Conservation (phyloP, 2,329 filamentous ascomycete genomes). For the Coniosporium tulheliwenetii region DNA sequence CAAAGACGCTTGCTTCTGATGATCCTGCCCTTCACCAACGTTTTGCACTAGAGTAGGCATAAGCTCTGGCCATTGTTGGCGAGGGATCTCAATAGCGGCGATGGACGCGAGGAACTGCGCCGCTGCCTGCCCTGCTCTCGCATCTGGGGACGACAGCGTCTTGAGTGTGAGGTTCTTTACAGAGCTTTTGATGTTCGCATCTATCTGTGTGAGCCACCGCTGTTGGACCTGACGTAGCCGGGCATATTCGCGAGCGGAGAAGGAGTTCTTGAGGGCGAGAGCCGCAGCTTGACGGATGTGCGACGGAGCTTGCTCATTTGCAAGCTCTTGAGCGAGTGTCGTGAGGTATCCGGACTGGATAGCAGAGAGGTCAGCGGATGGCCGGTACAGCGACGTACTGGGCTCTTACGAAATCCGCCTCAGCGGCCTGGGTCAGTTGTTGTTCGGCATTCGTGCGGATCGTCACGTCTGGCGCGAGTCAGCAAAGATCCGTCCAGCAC, state of each 20-base stretch:
- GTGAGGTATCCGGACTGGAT: constrained; percentile 76
- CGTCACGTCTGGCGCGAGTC: constrained; percentile 54
- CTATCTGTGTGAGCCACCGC: constrained; percentile 80
- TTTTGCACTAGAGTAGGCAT: constrained; percentile 83
- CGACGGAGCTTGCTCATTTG: constrained; percentile 70
- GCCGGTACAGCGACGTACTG: constrained; percentile 4
- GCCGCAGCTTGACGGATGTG: constrained; percentile 87
- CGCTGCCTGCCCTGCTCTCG: constrained; percentile 72
- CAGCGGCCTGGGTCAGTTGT: constrained; percentile 81
- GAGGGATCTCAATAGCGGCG: constrained; percentile 84
- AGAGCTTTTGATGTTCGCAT: constrained; percentile 64
- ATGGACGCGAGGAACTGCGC: constrained; percentile 94
- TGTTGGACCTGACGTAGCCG: constrained; percentile 80
- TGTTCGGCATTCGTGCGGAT: constrained; percentile 85
- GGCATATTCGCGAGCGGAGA: constrained; percentile 78
- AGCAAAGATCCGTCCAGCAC: constrained; percentile 16
- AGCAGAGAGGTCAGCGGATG: constrained; percentile 8
- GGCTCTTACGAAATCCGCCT: constrained; percentile 77
- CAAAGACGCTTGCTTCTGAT: constrained; percentile 87
- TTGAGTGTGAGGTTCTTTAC: constrained; percentile 86
- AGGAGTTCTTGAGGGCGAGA: constrained; percentile 95
- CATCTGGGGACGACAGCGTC: constrained; percentile 65
- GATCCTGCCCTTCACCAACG: constrained; percentile 70
- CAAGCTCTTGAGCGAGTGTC: constrained; percentile 84
- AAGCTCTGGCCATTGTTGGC: constrained; percentile 83